Base-by-base conservation (phyloP, 768 basidiomycete genomes). In the Termitomyces sp. region DNA sequence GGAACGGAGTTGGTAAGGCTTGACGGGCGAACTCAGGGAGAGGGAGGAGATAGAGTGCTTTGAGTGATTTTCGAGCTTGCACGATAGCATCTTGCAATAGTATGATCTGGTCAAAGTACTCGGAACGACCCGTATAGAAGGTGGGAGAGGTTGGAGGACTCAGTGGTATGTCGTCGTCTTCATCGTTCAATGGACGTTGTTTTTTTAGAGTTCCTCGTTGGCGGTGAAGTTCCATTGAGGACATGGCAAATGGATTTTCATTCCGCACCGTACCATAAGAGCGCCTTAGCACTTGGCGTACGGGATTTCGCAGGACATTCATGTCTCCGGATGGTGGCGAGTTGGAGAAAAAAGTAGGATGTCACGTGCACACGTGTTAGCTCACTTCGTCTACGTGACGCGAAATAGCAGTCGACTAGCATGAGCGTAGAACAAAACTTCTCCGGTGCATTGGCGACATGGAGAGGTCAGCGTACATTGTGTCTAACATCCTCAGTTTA, bases 371-470 rank as follows among this genome's bases (percentile, higher is more conserved):
- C 61, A 60, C 61, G 63, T 60, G 62, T 64, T 55, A 51, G 41
- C 57, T 32, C 34, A 22, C 10, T 22, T 22, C 31, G 41, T 29
- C 18, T 31, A 16, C 41, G 53, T 56, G 57, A 59, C 58, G 58
- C 20, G 52, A 51, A 37, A 18, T n/a, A 12, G 34, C 26, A 26
- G 41, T 39, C 32, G 20, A 36, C 32, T 4, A 46, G 34, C 20
- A 71, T 69, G 68, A 68, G 66, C 62, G 61, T 69, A 27, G 90
- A 90, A 66, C 82, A 87, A 61, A 95, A 96, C 73, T 98, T 98
- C 74, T 91, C 92, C n/a, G 87, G 86, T 49, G 95, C 95, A 26
- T 74, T 98, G 50, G 74, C 88, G 53, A 92, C 93, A 74, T 98
- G 95, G 95, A 91, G 87, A 78, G 88, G 94, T 92, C 64, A 27